A percentile compares a stretch with the other conserved stretches of the same genome.
Evolutionary conservation across 345 rosid genomes (phyloP).

Genomic region (Populus euphratica): DNA sequence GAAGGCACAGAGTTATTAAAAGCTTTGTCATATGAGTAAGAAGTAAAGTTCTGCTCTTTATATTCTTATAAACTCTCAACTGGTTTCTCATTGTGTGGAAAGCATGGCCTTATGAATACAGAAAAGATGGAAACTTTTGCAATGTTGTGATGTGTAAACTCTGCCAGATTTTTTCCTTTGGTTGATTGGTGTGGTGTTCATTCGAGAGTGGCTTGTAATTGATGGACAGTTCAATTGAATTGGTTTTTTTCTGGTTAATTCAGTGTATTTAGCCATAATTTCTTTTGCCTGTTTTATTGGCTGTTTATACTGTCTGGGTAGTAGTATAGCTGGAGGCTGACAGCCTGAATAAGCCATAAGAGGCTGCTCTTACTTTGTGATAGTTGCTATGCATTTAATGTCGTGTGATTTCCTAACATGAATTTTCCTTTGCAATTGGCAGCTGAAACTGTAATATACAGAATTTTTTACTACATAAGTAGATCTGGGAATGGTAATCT

Average conservation of each 20-base stretch:
- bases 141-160: not conserved
- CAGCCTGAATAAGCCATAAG: conserved; percentile 1
- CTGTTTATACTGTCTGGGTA: not conserved
- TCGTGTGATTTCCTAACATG: conserved; percentile 1
- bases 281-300: not conserved
- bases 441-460: conserved; percentile 98
- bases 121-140: not conserved
- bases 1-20: not conserved
- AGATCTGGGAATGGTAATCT: conserved; percentile 84
- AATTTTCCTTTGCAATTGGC: conserved; percentile 33
- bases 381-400: not conserved
- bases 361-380: not conserved
- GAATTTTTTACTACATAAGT: conserved; percentile 93
- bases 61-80: not conserved
- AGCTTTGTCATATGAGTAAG: not conserved
- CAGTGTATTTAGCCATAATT: not conserved
- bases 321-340: not conserved
- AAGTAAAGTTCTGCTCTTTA: not conserved
- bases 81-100: not conserved
- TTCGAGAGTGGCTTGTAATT: not conserved
- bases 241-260: not conserved
- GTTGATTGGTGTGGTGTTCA: not conserved
- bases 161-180: not conserved
- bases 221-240: not conserved
- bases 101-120: not conserved